These are phyloP conservation scores for Annulohypoxylon truncatum DNA, from an alignment of 2,329 filamentous ascomycete genomes.

Conservation along the genomic window DNA sequence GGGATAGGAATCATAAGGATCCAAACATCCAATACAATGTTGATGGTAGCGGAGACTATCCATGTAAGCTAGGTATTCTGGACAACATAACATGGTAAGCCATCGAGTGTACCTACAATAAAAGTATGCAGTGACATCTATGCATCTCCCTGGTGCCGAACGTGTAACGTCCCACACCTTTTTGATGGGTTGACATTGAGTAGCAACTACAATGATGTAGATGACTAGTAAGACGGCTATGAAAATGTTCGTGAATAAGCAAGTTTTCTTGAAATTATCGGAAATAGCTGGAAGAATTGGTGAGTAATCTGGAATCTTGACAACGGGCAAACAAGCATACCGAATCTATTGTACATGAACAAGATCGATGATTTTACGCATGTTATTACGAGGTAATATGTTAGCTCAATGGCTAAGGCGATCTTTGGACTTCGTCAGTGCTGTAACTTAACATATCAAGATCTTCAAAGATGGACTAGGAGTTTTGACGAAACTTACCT, in stretches of 20 bases:
- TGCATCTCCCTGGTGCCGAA: conserved; percentile 52
- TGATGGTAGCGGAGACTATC: conserved; percentile 56
- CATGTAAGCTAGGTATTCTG: conserved; percentile 5
- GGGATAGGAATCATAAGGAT: conserved; percentile 59
- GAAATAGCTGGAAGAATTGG: conserved; percentile 32
- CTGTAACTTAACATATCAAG: background rate
- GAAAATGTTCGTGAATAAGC: conserved; percentile 53
- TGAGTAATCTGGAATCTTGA: conserved; percentile 33
- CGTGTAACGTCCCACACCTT: conserved; percentile 56
- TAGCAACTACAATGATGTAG: conserved; percentile 54
- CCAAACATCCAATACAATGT: conserved; percentile 60
- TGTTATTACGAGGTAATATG: conserved; percentile 56
- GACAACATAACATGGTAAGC: background rate
- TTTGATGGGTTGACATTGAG: conserved; percentile 57
- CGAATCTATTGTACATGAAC: conserved; percentile 59
- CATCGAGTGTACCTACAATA: conserved; percentile 51
- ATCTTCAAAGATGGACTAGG: background rate
- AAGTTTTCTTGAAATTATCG: conserved; percentile 48
- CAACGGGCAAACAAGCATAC: conserved; percentile 42
- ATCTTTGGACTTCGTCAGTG: conserved; percentile 22
- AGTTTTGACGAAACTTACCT: conserved; percentile 2
- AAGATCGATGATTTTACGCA: conserved; percentile 59
- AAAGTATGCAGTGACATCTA: conserved; percentile 56
- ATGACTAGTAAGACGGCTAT: conserved; percentile 56
- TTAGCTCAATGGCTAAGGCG: conserved; percentile 52